Base-by-base conservation (phyloP, 2,329 filamentous ascomycete species). In the Fusarium nodosum region DNA sequence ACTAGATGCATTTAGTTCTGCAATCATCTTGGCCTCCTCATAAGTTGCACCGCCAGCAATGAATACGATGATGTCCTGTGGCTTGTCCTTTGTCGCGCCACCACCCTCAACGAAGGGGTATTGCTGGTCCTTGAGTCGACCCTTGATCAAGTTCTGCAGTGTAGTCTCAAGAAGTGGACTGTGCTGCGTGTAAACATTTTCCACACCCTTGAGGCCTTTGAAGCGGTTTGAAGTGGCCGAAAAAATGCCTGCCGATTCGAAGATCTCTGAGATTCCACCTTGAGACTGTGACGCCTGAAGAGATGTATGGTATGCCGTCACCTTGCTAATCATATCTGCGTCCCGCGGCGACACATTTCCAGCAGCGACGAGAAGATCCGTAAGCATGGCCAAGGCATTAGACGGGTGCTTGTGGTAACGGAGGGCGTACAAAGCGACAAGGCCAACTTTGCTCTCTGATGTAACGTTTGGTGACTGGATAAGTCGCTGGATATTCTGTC, bases 111-210 rank as follows among this genome's bases (percentile, higher is more conserved):
- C 88, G 76, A 98, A 99, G 0, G 96, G 97, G 76, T 97, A 98
- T 66, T 96, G 89, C 69, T 94, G 88, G 75, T 97, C 93, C 74
- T 90, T 91, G 61, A 99, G 81, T 31, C 92, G 89, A 1, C 96
- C 97, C 77, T 97, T 97, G 82, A 98, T 94, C 53, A 99, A 84
- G 73, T 95, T 95, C 77, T 97, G 95, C 20, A 99, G 82, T 1
- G 94, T 98, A 26, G 88, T 87, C 78, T 97, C 94, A 18, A 99
- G 81, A 24, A 93, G 86, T 0, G 97, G 94, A 8, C 93, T 97
- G 79, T 99, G 96, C 78, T 99, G 97, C 0, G 96, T 99, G 79
- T 99, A 99, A 30, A 99, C 96, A 74, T 99, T 99, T 79, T 99
- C 97, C 2, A 99, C 96, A 3, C 96, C 96, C 77, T 98, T 97